Conservation (phyloP, 2,329 filamentous ascomycete species). For the Fusarium sp. region DNA sequence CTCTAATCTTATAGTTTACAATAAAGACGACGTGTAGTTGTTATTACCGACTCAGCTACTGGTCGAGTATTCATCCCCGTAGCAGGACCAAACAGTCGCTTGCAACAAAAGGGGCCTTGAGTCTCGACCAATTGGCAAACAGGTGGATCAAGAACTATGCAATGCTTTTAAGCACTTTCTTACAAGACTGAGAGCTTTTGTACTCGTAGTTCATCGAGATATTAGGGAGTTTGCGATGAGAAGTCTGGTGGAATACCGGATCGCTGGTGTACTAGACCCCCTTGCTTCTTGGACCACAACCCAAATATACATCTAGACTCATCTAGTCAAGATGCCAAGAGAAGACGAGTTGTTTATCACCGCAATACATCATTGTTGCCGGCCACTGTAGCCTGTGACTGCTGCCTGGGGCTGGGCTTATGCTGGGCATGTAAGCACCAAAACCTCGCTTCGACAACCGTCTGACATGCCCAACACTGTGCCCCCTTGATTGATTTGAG, state of each 20-base stretch:
- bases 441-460: neutral
- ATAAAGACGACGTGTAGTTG: no score
- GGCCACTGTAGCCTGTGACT: neutral
- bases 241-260: neutral
- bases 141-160: neutral
- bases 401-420: neutral
- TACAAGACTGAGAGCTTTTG: neutral
- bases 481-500: neutral
- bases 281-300: neutral
- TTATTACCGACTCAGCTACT: neutral
- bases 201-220: neutral
- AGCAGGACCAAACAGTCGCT: neutral
- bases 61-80: neutral
- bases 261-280: neutral
- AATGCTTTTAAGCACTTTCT: neutral
- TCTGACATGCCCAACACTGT: neutral
- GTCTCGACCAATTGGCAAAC: neutral
- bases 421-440: neutral
- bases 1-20: no score
- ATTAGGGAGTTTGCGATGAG: neutral
- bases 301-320: neutral
- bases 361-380: neutral
- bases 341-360: neutral
- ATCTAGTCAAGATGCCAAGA: neutral
- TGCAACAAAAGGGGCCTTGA: neutral